phyloP scores from a whole-genome alignment of 768 basidiomycete genomes.

The Kwoniella newhampshirensis region DNA sequence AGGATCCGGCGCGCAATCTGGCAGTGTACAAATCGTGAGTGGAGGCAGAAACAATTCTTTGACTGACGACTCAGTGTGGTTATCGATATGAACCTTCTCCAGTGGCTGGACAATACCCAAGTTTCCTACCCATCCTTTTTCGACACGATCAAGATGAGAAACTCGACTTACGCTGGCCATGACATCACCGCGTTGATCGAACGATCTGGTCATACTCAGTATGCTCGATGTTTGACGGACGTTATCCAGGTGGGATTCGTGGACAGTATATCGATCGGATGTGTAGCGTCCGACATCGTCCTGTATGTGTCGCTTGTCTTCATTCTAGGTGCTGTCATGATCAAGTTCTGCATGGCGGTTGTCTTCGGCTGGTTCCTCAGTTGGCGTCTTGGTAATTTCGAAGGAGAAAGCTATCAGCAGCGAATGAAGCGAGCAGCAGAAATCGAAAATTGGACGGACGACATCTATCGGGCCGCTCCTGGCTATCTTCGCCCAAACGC shows the following conservation, averaged over 20 bases:
- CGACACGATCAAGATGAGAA: constrained; percentile 67
- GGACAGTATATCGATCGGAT: constrained; percentile 90
- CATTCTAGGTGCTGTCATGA: constrained; percentile 93
- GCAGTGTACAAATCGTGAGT: constrained; percentile 93
- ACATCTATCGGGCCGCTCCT: constrained; percentile 92
- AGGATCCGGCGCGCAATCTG: constrained; percentile 68
- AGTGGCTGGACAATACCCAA: constrained; percentile 77
- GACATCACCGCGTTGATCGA: constrained; percentile 85
- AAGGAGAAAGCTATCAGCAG: constrained; percentile 86
- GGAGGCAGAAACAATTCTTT: not conserved
- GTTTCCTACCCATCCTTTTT: constrained; percentile 82
- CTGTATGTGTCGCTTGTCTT: constrained; percentile 93
- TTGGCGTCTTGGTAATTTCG: constrained; percentile 92
- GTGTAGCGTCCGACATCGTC: constrained; percentile 90
- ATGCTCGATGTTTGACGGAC: constrained; percentile 83
- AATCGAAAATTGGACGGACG: constrained; percentile 94
- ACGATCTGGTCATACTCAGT: constrained; percentile 65
- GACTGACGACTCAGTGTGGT: constrained; percentile 62
- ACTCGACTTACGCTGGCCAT: constrained; percentile 72
- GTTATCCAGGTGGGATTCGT: constrained; percentile 86
- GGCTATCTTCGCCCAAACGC: constrained; percentile 80
- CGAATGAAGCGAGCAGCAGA: constrained; percentile 83
- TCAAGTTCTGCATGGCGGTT: constrained; percentile 95
- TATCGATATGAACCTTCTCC: constrained; percentile 80
- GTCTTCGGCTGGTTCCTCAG: constrained; percentile 97